Conservation (phyloP, 1,139 yeast species). For the Candida labiduridarum region DNA sequence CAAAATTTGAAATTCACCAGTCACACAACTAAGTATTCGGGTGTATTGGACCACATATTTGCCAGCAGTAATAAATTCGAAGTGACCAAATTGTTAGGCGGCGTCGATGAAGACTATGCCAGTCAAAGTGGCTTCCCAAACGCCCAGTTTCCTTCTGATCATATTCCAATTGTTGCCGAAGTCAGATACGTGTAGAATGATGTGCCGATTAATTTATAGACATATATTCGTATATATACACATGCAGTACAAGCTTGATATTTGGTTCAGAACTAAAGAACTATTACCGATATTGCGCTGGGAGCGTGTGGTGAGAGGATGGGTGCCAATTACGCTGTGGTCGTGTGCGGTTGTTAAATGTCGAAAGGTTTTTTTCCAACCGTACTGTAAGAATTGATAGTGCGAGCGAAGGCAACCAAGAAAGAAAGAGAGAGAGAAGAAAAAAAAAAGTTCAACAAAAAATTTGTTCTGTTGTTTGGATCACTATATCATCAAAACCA, state of each 20-base stretch:
- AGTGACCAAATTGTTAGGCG: constrained; percentile 22
- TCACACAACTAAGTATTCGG: constrained; percentile 50
- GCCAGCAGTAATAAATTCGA: constrained; percentile 35
- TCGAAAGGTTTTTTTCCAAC: not conserved
- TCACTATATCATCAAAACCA: not conserved
- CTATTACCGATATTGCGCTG: too few relatives aligned
- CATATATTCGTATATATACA: not conserved
- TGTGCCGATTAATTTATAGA: not conserved
- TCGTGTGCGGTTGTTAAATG: not conserved
- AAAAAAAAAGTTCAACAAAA: constrained; percentile 5
- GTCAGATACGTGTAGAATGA: constrained; percentile 9
- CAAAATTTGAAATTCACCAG: constrained; percentile 47
- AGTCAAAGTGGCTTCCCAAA: constrained; percentile 39
- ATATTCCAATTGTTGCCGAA: constrained; percentile 35
- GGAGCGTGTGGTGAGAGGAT: too few relatives aligned
- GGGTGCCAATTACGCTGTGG: not conserved
- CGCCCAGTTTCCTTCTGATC: constrained; percentile 46
- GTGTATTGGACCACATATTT: constrained; percentile 64
- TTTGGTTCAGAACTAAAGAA: not conserved
- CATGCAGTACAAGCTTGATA: not conserved
- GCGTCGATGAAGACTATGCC: constrained; percentile 23
- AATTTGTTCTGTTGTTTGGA: constrained; percentile 4
- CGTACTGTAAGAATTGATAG: not conserved
- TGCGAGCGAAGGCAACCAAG: constrained; percentile 1
- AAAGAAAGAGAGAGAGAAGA: not conserved